Conservation (phyloP, 2,329 filamentous ascomycete species). For the Cephalotrichum gorgonifer region DNA sequence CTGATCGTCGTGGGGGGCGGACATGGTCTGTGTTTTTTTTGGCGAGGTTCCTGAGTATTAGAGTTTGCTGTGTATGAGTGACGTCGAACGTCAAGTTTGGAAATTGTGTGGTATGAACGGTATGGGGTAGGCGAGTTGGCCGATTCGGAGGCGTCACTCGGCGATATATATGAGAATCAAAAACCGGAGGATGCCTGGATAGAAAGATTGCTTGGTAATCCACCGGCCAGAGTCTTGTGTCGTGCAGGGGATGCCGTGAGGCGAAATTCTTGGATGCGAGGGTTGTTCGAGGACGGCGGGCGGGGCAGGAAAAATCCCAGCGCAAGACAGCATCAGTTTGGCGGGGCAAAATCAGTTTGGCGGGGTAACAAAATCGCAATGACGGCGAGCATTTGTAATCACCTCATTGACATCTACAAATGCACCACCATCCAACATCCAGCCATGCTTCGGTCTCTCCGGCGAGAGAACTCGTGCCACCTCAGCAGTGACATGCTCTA, state of each 20-base stretch:
- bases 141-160: too few species aligned
- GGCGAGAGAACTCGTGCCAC: too few species aligned
- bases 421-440: too few species aligned
- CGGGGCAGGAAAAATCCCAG: neutral
- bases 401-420: too few species aligned
- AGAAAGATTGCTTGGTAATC: neutral
- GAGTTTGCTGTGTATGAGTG: neutral
- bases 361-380: neutral
- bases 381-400: neutral
- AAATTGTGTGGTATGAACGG: too few species aligned
- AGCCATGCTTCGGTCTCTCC: too few species aligned
- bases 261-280: neutral
- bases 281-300: too few species aligned
- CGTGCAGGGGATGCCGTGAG: neutral
- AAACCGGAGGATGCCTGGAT: neutral
- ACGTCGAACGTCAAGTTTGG: too few species aligned
- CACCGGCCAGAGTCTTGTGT: neutral
- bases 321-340: neutral
- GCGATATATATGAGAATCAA: too few species aligned
- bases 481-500: too few species aligned
- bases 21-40: neutral
- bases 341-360: neutral
- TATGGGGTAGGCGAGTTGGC: too few species aligned
- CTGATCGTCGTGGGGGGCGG: constrained; percentile 6
- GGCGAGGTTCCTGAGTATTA: neutral